Evolutionary conservation across 257 asterid species (phyloP), one percentile per base, ranked within the genome.

Genomic region (Lycium ferocissimum): DNA sequence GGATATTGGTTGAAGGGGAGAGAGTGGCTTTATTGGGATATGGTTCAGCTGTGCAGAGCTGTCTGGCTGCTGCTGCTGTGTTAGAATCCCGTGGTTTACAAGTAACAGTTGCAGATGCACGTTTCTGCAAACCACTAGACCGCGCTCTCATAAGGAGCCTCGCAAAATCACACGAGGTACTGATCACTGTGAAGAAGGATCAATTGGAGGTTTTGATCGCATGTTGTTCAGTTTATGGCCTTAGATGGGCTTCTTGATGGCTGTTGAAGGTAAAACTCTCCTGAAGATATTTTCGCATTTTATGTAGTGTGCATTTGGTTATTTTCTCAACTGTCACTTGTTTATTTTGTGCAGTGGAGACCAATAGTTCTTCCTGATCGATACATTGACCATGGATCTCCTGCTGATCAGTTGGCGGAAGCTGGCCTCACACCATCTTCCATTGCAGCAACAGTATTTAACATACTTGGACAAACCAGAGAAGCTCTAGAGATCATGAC

Each of bases 141-240:
- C 93, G 73, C 47, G 83, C 91, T 78, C 97, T 96, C 7, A 88
- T 96, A 18, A 94, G 98, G 59, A 88, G 92, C 80, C 85, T 96
- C 86, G 98, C 98, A 6, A 96, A 93, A 87, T 94, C 97, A 49
- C 98, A 96, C 4, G 96, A 93, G 85, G 90, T 96, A 67, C 85
- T 96, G 84, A 93, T 96, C 90, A 96, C 99, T 0, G 95, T 20
- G 98, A 96, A 87, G 99, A 96, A 91, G 99, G 98, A 79, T 96
- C 99, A 4, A 94, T 96, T 40, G 99, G 99, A 17, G 99, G 99
- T n/a, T 96, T 96, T 80, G 98, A 51, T 96, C 99, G 40, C 98
- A 96, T 86, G 99, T 96, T 56, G 99, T 92, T 79, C 98, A 96
- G 79, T 96, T 95, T 75, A 90, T 96, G 95, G 98, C 99, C 57